Evolutionary conservation across 805 yeast genomes (phyloP), one percentile per base, ranked within the genome.

Genomic region (Torulaspora quercuum): DNA sequence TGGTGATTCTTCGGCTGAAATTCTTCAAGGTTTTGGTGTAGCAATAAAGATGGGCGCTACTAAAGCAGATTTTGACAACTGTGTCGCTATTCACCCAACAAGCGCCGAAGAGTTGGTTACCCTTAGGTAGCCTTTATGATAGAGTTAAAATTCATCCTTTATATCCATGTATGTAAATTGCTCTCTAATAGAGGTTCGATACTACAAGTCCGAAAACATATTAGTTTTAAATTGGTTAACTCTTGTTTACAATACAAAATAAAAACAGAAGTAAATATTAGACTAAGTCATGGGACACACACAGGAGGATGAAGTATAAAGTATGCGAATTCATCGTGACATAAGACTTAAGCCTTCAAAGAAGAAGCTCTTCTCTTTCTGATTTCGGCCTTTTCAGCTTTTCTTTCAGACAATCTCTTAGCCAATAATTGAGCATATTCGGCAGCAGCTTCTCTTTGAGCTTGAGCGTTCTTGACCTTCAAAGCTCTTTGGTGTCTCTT

Each of bases 361-460:
- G 97, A 92, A 65, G 97, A 89, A 72, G 98, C 97, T 81, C 98
- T 88, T 84, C 97, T 88, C 95, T 90, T 90, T 79, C 84, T 88
- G 75, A 84, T 80, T 79, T 88, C 97, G 75, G 95, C 96, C 78
- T 79, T 86, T 76, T 87, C 95, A 69, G 94, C 90, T 80, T 90
- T 90, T 78, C 89, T 87, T 76, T 90, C 97, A 73, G 87, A 84
- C 72, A 90, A 83, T 75, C 97, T 90, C 78, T 87, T 76, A 69
- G 99, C 97, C 71, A 92, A 80, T 69, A 92, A 79, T 76, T 89
- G 95, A 68, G 97, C 95, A 82, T 92, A 92, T 76, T 92, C 98
- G 68, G 97, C 95, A 73, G 99, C 98, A 76, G 95, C 96, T 73
- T 92, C 97, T 87, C 95, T 88, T 76, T 88, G 95, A 67, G 86